Base-by-base conservation (phyloP, 2,329 filamentous ascomycete species). In the Sporothrix luriei region DNA sequence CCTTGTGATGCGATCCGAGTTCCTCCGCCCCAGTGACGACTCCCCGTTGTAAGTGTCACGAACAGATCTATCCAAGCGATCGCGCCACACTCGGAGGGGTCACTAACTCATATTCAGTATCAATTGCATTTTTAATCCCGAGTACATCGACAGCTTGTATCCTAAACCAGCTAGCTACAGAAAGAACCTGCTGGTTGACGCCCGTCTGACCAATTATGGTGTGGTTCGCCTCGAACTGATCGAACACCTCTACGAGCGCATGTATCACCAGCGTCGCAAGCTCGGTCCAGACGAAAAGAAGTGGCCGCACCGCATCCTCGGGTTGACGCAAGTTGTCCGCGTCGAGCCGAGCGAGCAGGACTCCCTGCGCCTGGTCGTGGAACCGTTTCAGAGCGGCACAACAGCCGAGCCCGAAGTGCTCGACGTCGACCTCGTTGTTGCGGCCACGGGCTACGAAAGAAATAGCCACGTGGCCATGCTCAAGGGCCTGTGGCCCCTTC, bases 81-180 rank as follows among this genome's bases (percentile, higher is more conserved):
- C 33, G 6, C 29, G 9, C 40, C 13, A 7, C 40, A 46, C 11
- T 46, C 40, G 40, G 11, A 46, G 3, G 11, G 4, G 24, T 21
- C 29, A 51, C 33, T 52, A 55, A 48, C 21, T n/a, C 16, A 4
- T 26, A 1, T 24, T 69, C 73, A 94, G 91, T 76, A 93, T 98
- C 75, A 98, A 98, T 79, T 93, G 95, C 76, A 92, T 98, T 77
- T 98, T 98, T 84, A 93, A 98, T 81, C 94, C 94, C 0, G 88
- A 90, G 46, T 91, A 90, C 71, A 89, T 97, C 40, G 91, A 97
- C 78, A 84, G 84, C 57, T 87, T 97, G 74, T 97, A 89, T 82
- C 82, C 86, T 64, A 88, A 90, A 73, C 83, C 90, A 0, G 81
- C 88, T 0, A 82, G 84, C 57, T 83, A 89, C 72, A 90, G 94